These are phyloP conservation scores for Orbilia quercus DNA, from an alignment of 2,329 filamentous ascomycete species.

Conservation along the genomic window DNA sequence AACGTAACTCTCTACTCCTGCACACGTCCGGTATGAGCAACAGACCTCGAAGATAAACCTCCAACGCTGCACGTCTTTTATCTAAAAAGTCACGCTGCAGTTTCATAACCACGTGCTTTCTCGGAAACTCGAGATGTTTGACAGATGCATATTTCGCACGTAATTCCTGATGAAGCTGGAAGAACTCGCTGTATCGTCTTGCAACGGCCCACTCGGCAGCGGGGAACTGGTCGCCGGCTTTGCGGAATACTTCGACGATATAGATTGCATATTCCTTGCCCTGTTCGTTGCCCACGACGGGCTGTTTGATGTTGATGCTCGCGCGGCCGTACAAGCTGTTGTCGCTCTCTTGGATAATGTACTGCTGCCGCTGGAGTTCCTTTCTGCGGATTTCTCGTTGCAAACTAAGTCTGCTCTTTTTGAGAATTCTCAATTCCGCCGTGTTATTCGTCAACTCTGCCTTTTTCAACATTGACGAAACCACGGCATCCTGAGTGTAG, in stretches of 20 bases:
- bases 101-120: conserved; percentile 93
- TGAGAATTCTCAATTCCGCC: conserved; percentile 87
- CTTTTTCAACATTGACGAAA: conserved; percentile 91
- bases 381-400: conserved; percentile 92
- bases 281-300: conserved; percentile 92
- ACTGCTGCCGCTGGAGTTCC: conserved; percentile 95
- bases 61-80: conserved; percentile 83
- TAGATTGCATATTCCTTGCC: conserved; percentile 92
- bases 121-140: conserved; percentile 88
- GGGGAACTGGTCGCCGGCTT: conserved; percentile 94
- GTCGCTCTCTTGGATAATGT: conserved; percentile 96
- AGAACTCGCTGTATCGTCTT: conserved; percentile 96
- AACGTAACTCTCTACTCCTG: conserved; percentile 87
- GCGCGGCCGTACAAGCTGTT: conserved; percentile 95
- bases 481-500: conserved; percentile 84
- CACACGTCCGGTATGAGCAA: conserved; percentile 91
- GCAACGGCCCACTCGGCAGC: conserved; percentile 94
- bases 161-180: conserved; percentile 90
- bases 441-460: conserved; percentile 97
- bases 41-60: conserved; percentile 78
- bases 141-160: conserved; percentile 87
- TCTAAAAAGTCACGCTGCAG: conserved; percentile 95
- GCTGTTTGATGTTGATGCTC: conserved; percentile 87
- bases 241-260: conserved; percentile 88
- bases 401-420: conserved; percentile 92